These are phyloP conservation scores for Trichoderma oligosporum DNA, from an alignment of 2,329 filamentous ascomycete genomes.

Conservation along the genomic window DNA sequence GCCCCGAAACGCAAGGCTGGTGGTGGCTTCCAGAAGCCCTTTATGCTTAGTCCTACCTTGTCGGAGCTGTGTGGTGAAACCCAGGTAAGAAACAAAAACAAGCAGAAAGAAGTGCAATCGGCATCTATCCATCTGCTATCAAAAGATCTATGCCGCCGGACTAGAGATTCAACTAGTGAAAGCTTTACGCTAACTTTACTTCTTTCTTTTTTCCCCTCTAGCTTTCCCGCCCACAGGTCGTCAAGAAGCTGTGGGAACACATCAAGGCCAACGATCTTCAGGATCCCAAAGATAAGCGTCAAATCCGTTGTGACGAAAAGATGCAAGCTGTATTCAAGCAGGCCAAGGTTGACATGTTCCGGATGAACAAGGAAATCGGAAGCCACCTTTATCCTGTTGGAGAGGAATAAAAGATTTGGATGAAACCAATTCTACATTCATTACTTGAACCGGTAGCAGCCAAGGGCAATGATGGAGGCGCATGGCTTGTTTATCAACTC, in stretches of 20 bases:
- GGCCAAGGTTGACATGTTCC: slow-evolving; percentile 94
- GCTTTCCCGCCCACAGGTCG: slow-evolving; percentile 89
- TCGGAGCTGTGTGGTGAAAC: slow-evolving; percentile 67
- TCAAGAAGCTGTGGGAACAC: slow-evolving; percentile 94
- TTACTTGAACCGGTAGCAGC: slow-evolving; percentile 9
- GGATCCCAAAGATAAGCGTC: slow-evolving; percentile 84
- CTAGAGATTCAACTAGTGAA: no score
- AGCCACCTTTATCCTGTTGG: slow-evolving; percentile 84
- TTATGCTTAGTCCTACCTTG: slow-evolving; percentile 67
- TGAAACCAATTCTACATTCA: not conserved
- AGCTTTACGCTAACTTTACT: not conserved
- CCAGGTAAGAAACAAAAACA: slow-evolving; percentile 47
- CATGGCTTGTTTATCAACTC: not conserved
- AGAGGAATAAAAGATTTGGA: slow-evolving; percentile 47
- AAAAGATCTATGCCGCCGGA: no score
- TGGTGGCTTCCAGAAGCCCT: slow-evolving; percentile 88
- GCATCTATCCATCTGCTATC: not conserved
- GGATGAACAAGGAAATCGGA: slow-evolving; percentile 95
- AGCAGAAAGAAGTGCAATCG: not conserved
- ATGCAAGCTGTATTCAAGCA: slow-evolving; percentile 92
- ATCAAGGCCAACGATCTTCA: slow-evolving; percentile 87
- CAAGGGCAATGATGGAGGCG: not conserved
- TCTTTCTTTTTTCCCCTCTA: slow-evolving; percentile 35
- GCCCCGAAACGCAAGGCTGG: slow-evolving; percentile 75
- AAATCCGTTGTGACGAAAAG: slow-evolving; percentile 87